These are phyloP conservation scores for Candida succiphila DNA, from an alignment of 805 yeast species.

Conservation along the genomic window DNA sequence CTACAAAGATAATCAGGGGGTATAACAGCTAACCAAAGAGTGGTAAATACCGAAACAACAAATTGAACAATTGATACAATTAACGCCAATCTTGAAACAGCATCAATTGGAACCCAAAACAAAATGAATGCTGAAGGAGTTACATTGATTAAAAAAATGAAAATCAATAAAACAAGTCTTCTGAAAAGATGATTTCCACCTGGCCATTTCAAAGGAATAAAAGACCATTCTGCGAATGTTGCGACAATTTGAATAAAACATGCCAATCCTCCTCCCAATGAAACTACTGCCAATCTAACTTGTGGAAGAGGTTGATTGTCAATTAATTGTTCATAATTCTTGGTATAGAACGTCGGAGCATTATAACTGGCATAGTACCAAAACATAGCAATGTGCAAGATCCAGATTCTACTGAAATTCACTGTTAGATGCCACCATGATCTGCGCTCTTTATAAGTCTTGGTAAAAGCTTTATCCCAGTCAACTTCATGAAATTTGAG, in stretches of 20 bases:
- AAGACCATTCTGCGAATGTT: slow-evolving; percentile 30
- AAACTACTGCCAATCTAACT: slow-evolving; percentile 30
- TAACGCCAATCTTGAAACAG: slow-evolving; percentile 25
- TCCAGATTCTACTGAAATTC: slow-evolving; percentile 44
- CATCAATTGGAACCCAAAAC: slow-evolving; percentile 25
- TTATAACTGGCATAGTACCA: slow-evolving; percentile 45
- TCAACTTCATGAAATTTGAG: slow-evolving; percentile 20
- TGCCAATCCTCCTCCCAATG: slow-evolving; percentile 37
- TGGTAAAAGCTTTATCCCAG: slow-evolving; percentile 33
- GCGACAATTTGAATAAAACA: slow-evolving; percentile 31
- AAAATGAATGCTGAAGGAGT: slow-evolving; percentile 32
- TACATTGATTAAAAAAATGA: slow-evolving; percentile 24
- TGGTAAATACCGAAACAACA: slow-evolving; percentile 29
- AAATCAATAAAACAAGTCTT: slow-evolving; percentile 23
- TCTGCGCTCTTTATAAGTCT: slow-evolving; percentile 37
- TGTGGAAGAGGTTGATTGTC: slow-evolving; percentile 37
- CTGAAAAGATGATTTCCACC: slow-evolving; percentile 30
- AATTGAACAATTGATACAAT: slow-evolving; percentile 32
- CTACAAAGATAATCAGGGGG: slow-evolving; percentile 10
- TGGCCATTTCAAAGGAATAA: slow-evolving; percentile 38
- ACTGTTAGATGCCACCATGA: slow-evolving; percentile 41
- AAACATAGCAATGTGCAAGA: slow-evolving; percentile 37
- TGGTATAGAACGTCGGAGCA: slow-evolving; percentile 39
- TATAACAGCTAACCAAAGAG: slow-evolving; percentile 31
- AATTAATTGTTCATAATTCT: slow-evolving; percentile 26